phyloP scores from a whole-genome alignment of 768 basidiomycete species.

The Rubroboletus pulcherrimus region DNA sequence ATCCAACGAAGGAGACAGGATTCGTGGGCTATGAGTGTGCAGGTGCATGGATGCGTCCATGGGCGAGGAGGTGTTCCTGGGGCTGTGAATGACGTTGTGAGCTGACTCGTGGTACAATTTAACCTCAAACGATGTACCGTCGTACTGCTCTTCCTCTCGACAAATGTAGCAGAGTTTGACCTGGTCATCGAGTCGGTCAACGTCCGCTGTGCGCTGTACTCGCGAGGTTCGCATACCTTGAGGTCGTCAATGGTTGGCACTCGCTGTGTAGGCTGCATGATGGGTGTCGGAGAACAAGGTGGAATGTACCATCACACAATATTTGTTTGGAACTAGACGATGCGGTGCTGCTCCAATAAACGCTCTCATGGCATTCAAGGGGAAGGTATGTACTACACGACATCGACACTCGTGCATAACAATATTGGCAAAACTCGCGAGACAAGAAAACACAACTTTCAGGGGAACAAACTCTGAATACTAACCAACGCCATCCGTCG shows the following conservation, averaged over 20 bases:
- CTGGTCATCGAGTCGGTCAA: slow-evolving; percentile 21
- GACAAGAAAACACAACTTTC: background rate
- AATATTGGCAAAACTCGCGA: background rate
- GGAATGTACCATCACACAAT: background rate
- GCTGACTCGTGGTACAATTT: background rate
- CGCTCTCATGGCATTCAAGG: slow-evolving; percentile 13
- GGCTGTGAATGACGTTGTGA: slow-evolving; percentile 24
- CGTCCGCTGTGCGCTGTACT: background rate
- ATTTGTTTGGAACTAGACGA: background rate
- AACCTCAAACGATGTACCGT: slow-evolving; percentile 26
- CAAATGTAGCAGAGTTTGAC: slow-evolving; percentile 83
- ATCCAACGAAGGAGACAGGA: slow-evolving; percentile 80
- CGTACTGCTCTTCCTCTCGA: slow-evolving; percentile 62
- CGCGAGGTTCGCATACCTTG: slow-evolving; percentile 18
- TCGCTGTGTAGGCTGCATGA: slow-evolving; percentile 23
- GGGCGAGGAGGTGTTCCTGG: slow-evolving; percentile 46
- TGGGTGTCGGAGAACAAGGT: slow-evolving; percentile 4
- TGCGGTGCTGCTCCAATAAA: background rate
- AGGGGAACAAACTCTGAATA: background rate
- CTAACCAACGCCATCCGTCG: slow-evolving; percentile 1
- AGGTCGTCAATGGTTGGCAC: slow-evolving; percentile 35
- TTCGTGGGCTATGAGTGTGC: slow-evolving; percentile 79
- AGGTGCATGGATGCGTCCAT: slow-evolving; percentile 81
- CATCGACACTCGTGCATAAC: slow-evolving; percentile 4
- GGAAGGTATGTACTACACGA: slow-evolving; percentile 21